These are phyloP conservation scores for Typha latifolia DNA, from an alignment of 176 grass and related monocot genomes.

Conservation along the genomic window DNA sequence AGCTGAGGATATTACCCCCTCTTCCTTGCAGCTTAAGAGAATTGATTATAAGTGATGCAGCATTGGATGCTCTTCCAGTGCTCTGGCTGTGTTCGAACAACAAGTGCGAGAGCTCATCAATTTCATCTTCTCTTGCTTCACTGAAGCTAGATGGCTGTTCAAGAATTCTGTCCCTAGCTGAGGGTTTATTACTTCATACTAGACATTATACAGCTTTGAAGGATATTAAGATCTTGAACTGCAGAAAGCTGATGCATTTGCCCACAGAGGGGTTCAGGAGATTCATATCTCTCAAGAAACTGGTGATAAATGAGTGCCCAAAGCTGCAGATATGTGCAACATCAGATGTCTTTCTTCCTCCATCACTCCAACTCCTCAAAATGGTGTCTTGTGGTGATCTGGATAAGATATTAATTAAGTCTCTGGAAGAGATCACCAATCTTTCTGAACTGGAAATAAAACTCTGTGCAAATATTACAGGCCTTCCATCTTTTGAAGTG, in stretches of 20 bases:
- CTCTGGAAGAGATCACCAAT: constrained; percentile 25
- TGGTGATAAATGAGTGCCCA: constrained; percentile 23
- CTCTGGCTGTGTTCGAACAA: no score
- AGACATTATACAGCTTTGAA: constrained; percentile 12
- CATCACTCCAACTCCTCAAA: constrained; percentile 19
- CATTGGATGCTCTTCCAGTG: constrained; percentile 20
- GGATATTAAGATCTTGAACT: constrained; percentile 32
- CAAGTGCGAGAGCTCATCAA: no score
- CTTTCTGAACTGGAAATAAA: constrained; percentile 25
- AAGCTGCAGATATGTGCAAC: constrained; percentile 9
- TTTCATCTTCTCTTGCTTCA: constrained; percentile 3
- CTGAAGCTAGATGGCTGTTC: constrained; percentile 9
- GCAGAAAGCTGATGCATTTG: constrained; percentile 15
- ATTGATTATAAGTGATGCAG: constrained; percentile 21
- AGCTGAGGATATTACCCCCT: constrained; percentile 18
- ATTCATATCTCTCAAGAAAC: constrained; percentile 8
- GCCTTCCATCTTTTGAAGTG: constrained; percentile 21
- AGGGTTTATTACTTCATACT: neutral
- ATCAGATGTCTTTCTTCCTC: constrained; percentile 6
- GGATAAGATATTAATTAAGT: constrained; percentile 18
- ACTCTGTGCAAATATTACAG: constrained; percentile 25
- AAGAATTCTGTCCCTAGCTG: neutral
- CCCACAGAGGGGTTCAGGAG: constrained; percentile 26
- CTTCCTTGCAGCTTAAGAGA: constrained; percentile 18
- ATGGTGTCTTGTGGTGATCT: constrained; percentile 27